A percentile compares a stretch with the other conserved stretches of the same genome.
Evolutionary conservation across 2,329 filamentous ascomycete genomes (phyloP).

Genomic region (Pseudogymnoascus sp.): DNA sequence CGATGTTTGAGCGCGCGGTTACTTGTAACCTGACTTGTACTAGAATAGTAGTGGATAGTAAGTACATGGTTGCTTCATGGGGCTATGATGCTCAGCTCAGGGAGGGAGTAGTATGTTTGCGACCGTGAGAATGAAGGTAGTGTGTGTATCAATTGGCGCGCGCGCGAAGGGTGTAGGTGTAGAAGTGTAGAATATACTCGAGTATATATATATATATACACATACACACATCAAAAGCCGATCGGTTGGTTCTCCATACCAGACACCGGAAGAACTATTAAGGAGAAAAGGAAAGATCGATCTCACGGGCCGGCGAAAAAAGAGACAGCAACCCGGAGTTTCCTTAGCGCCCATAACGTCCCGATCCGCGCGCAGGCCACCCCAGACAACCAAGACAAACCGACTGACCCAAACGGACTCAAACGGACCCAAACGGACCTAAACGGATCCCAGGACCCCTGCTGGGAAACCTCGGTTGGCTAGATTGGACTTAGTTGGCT

Average conservation of each 20-base stretch:
- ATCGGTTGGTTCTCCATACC: background rate
- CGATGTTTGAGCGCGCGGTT: background rate
- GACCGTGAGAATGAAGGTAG: background rate
- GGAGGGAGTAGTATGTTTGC: background rate
- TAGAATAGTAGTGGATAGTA: background rate
- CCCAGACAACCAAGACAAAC: background rate
- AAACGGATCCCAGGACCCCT: background rate
- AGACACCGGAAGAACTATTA: background rate
- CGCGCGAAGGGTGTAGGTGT: background rate
- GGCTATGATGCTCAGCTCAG: background rate
- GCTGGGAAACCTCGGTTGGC: background rate
- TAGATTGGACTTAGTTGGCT: background rate
- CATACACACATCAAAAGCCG: background rate
- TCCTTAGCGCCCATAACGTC: slow-evolving; percentile 5
- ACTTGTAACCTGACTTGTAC: background rate
- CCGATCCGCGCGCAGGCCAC: background rate
- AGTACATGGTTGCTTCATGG: background rate
- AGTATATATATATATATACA: background rate
- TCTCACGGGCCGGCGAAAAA: background rate
- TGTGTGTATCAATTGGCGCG: background rate
- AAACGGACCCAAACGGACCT: background rate
- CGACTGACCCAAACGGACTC: background rate
- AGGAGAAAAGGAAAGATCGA: background rate
- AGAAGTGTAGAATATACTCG: background rate
- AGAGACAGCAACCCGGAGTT: background rate